Base-by-base conservation (phyloP, 2,329 filamentous ascomycete genomes). In the Capronia epimyces region DNA sequence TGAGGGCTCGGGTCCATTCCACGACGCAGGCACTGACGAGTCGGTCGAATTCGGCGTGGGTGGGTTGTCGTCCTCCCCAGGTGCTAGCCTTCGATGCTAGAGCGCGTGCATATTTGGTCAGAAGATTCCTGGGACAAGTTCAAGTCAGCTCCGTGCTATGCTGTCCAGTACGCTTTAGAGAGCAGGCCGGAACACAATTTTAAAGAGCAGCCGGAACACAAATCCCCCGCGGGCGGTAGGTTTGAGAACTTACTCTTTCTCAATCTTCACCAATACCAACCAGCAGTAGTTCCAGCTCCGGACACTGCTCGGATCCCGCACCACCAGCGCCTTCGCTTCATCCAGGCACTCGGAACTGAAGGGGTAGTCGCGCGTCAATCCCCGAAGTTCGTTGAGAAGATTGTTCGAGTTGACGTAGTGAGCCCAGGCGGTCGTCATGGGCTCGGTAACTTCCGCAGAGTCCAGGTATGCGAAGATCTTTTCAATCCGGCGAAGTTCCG, bases 271-370 rank as follows among this genome's bases (percentile, higher is more conserved):
- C 8, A 89, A 69, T 25, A 85, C 81, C 40, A 89, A 69, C 84
- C 85, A 89, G 36, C 83, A 85, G 60, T 85, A 73, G 63, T 89
- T 89, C 84, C 86, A 89, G 64, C 83, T 87, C 20, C 81, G 76
- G 60, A 81, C 82, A 57, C 81, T 84, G 15, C 75, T 70, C 0
- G 83, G 82, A 56, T 88, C 85, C 22, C 69, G 71, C 48, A 77
- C 73, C 2, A 89, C 84, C 18, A 82, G 72, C 49, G 71, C 67
- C 61, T 84, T 82, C 0, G 84, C 84, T 62, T 86, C 83, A 43
- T 79, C 75, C 1, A 88, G 65, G 27, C 84, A 75, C 43, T 82
- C 80, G 10, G 77, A 79, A 58, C 79, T 80, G 65, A 88, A 82
- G 0, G 84, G 83, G 60, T 85, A 88, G 60, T 78, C 79, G 13